Percentiles rank a stretch among this genome's conserved stretches.
Evolutionary conservation across 768 basidiomycete genomes (phyloP).

Genomic region (Tephrocybe sp.): DNA sequence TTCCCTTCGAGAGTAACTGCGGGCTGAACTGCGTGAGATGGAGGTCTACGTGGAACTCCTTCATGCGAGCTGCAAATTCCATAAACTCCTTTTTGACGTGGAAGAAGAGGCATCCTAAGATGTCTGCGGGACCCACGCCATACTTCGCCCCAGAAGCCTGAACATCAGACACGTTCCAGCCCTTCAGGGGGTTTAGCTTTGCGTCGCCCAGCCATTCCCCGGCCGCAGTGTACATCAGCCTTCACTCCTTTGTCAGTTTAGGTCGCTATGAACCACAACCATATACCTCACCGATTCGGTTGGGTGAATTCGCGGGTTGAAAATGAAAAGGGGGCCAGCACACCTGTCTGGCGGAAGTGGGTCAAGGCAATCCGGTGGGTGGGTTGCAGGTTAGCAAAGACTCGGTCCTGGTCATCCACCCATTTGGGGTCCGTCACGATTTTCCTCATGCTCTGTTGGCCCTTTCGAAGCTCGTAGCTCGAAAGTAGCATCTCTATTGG

Average conservation of each 20-base stretch:
- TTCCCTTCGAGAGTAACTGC: slow-evolving; percentile 36
- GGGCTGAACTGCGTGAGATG: slow-evolving; percentile 44
- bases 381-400: slow-evolving; percentile 38
- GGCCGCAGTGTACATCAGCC: slow-evolving; percentile 44
- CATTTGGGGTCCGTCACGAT: slow-evolving; percentile 34
- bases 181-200: slow-evolving; percentile 43
- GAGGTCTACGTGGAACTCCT: slow-evolving; percentile 34
- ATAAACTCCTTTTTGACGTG: slow-evolving; percentile 39
- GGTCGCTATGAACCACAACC: not conserved
- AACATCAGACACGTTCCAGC: slow-evolving; percentile 49
- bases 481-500: slow-evolving; percentile 31
- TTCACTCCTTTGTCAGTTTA: slow-evolving; percentile 11
- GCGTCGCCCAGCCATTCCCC: slow-evolving; percentile 45
- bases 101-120: slow-evolving; percentile 44
- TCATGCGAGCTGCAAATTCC: slow-evolving; percentile 36
- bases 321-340: slow-evolving; percentile 38
- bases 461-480: slow-evolving; percentile 22
- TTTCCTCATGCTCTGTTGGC: slow-evolving; percentile 26
- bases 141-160: slow-evolving; percentile 34
- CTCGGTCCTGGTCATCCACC: slow-evolving; percentile 41
- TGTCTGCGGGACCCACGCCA: slow-evolving; percentile 34
- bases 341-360: slow-evolving; percentile 38
- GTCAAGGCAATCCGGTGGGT: slow-evolving; percentile 36
- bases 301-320: slow-evolving; percentile 31
- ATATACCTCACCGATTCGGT: slow-evolving; percentile 40